phyloP scores from a whole-genome alignment of 2,329 filamentous ascomycete genomes.

The Cladophialophora immunda region DNA sequence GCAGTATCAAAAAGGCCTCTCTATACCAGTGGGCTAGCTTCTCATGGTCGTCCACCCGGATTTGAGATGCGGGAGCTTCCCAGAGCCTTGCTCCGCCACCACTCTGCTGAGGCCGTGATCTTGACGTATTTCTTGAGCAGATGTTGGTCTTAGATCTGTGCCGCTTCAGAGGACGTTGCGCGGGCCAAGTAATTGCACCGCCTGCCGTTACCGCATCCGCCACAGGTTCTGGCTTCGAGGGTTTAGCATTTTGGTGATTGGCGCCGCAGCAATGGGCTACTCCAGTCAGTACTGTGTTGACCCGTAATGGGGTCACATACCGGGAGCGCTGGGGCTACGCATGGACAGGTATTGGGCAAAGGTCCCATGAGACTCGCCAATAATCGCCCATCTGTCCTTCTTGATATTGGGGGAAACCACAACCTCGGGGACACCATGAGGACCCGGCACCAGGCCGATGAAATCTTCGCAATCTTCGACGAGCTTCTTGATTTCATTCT shows the following conservation, averaged over 20 bases:
- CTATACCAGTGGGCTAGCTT: conserved; percentile 52
- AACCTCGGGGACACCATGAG: conserved; percentile 28
- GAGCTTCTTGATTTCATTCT: conserved; percentile 37
- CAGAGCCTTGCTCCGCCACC: conserved; percentile 45
- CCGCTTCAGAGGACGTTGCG: conserved; percentile 29
- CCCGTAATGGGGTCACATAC: conserved; percentile 4
- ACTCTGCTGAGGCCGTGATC: conserved; percentile 40
- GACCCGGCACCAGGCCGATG: conserved; percentile 30
- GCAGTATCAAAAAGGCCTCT: conserved; percentile 52
- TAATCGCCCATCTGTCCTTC: conserved; percentile 26
- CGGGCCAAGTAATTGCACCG: conserved; percentile 31
- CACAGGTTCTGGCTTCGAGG: conserved; percentile 14
- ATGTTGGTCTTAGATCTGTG: conserved; percentile 28
- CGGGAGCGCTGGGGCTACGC: conserved; percentile 8
- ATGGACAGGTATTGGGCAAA: conserved; percentile 26
- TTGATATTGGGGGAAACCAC: conserved; percentile 30
- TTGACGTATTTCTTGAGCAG: conserved; percentile 5
- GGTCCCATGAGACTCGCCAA: conserved; percentile 29
- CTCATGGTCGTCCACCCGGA: conserved; percentile 49
- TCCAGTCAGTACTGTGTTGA: neutral
- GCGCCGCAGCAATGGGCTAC: conserved; percentile 16
- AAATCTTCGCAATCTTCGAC: conserved; percentile 34
- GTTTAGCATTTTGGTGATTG: conserved; percentile 8
- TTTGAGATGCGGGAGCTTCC: conserved; percentile 40
- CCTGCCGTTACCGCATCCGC: conserved; percentile 7